Evolutionary conservation across 148 eudicot species (phyloP), one percentile per base, ranked within the genome.

Genomic region (Linanthus parryae): DNA sequence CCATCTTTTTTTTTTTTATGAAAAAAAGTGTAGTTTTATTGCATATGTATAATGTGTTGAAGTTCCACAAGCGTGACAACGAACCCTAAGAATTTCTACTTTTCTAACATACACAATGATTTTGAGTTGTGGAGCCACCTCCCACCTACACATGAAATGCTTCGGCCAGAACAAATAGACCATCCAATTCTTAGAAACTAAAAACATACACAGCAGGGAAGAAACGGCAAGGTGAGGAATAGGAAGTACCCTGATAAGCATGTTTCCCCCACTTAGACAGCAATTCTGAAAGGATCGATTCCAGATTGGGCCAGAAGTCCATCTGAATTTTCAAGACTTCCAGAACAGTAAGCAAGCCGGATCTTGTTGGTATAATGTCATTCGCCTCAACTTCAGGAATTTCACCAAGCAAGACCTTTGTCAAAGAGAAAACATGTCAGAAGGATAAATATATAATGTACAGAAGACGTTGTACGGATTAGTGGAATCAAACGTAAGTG

Each of bases 321-420:
- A 45, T 70, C 59, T 91, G 98, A 61, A 86, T 79, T 65, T 71
- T 75, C 59, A 81, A 26, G 19, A 86, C 98, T 47, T 86, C 84
- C 39, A 83, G 54, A 57, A 86, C 77, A 57, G 94, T 69, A 38
- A 65, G 68, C 62, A 86, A 39, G 52, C 98, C 92, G 53, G 89
- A 51, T 57, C 55, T 73, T 31, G 95, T 56, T 3, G 95, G 98
- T 29, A 57, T 51, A 56, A 74, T 51, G 37, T 64, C 65, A 14
- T 69, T 82, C 63, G 69, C 59, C 50, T 75, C 56, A 44, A 56
- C 25, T 45, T 28, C 74, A 26, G 80, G 83, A 52, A 29, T 70
- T 78, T 86, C 98, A 59, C 98, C 98, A 58, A 91, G 95, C 72
- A 91, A 76, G 46, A 81, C 95, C 98, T 91, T 48, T 28, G 46